Evolutionary conservation across 164 flowering plant genomes (phyloP).

Genomic region (Liquidambar formosana): DNA sequence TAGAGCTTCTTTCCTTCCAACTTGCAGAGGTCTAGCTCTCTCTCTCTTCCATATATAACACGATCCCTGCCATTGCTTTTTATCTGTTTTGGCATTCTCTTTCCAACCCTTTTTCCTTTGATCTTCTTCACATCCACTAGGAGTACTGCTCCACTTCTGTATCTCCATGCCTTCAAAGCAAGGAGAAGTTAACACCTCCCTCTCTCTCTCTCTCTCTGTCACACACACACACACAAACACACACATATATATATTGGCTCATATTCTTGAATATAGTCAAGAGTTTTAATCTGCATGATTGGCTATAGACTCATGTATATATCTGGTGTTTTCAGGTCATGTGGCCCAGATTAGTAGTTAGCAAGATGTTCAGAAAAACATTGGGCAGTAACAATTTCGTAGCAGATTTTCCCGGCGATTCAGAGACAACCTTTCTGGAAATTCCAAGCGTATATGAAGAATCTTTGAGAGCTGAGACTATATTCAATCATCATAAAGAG

Average conservation of each 20-base stretch:
- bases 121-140: constrained; percentile 5
- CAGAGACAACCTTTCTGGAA: constrained; percentile 8
- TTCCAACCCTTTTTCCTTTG: constrained; percentile 1
- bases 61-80: constrained; percentile 14
- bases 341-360: constrained; percentile 69
- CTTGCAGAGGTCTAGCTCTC: constrained; percentile 27
- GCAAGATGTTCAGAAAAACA: constrained; percentile 49
- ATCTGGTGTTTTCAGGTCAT: constrained; percentile 38
- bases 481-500: constrained; percentile 24
- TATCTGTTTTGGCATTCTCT: constrained; percentile 24
- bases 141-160: not conserved
- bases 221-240: not conserved
- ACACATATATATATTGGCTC: not conserved
- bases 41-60: constrained; percentile 11
- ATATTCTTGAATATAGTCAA: not conserved
- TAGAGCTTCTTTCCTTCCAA: constrained; percentile 12
- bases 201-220: constrained; percentile 11
- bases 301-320: not conserved
- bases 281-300: not conserved
- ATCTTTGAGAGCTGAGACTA: constrained; percentile 7
- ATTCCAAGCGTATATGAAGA: constrained; percentile 18
- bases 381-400: constrained; percentile 55
- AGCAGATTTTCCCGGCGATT: constrained; percentile 36
- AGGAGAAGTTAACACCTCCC: constrained; percentile 31
- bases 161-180: constrained; percentile 31